Evolutionary conservation across 306 rosid species (phyloP).

Genomic region (Dicorynia guianensis): DNA sequence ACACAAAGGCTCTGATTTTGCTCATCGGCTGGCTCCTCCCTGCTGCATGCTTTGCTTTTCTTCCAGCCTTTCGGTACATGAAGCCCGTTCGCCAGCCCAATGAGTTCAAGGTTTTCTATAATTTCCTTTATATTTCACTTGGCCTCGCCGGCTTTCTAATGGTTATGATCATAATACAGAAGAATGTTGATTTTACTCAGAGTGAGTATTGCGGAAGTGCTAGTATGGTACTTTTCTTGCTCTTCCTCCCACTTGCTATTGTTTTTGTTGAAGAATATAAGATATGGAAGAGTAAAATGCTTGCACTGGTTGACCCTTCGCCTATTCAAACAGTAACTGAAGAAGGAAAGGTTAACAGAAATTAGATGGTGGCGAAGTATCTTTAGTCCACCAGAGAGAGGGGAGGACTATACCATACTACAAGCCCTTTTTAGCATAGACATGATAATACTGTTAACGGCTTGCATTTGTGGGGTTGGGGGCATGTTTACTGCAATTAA

Average conservation of each 20-base stretch:
- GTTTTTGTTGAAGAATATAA: constrained; percentile 56
- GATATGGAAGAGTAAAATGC: constrained; percentile 30
- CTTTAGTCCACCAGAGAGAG: constrained; percentile 56
- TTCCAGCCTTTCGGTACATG: constrained; percentile 58
- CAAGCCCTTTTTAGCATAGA: constrained; percentile 73
- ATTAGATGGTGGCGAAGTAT: constrained; percentile 54
- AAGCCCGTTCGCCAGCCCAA: constrained; percentile 46
- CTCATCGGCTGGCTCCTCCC: constrained; percentile 80
- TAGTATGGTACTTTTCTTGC: constrained; percentile 51
- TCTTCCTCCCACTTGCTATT: constrained; percentile 63
- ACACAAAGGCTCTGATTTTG: constrained; percentile 56
- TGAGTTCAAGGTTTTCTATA: constrained; percentile 64
- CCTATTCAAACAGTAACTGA: constrained; percentile 30
- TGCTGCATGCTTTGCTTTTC: constrained; percentile 59
- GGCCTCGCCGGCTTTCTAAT: constrained; percentile 67
- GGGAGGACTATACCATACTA: constrained; percentile 67
- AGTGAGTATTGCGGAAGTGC: constrained; percentile 61
- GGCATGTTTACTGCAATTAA: constrained; percentile 65
- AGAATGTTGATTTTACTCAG: constrained; percentile 52
- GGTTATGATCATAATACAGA: constrained; percentile 63
- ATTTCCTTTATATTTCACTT: constrained; percentile 66
- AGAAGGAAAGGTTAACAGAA: constrained; percentile 2
- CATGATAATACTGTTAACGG: constrained; percentile 57
- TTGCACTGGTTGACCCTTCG: constrained; percentile 1
- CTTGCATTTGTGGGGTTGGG: constrained; percentile 66